Evolutionary conservation across 2,329 filamentous ascomycete species (phyloP).

Genomic region (Ophiostoma quercus): DNA sequence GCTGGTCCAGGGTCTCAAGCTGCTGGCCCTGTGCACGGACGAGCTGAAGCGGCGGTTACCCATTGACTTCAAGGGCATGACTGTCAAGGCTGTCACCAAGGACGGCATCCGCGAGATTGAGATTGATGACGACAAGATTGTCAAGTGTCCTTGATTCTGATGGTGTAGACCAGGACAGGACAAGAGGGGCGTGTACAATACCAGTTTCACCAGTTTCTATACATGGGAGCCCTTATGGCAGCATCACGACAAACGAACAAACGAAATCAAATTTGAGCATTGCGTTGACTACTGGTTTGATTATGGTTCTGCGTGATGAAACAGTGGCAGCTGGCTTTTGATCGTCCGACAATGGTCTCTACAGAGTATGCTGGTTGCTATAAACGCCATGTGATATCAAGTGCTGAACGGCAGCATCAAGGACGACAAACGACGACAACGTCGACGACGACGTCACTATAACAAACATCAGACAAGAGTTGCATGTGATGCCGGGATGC

Average conservation of each 20-base stretch:
- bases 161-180: background rate
- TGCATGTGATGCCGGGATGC: no score
- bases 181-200: background rate
- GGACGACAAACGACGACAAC: no score
- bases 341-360: background rate
- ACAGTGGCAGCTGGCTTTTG: background rate
- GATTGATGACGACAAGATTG: slow-evolving; percentile 74
- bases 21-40: slow-evolving; percentile 90
- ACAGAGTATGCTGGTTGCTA: background rate
- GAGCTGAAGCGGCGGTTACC: slow-evolving; percentile 95
- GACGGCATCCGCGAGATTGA: slow-evolving; percentile 82
- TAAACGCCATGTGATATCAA: background rate
- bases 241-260: slow-evolving; percentile 6
- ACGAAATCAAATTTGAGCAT: slow-evolving; percentile 5
- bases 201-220: slow-evolving; percentile 4
- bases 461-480: no score
- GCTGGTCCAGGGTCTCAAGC: slow-evolving; percentile 83
- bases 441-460: no score
- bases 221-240: background rate
- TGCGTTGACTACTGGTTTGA: background rate
- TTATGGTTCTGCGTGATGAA: background rate
- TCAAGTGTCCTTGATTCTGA: slow-evolving; percentile 39
- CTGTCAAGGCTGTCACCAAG: slow-evolving; percentile 91
- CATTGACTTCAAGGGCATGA: slow-evolving; percentile 97
- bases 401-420: no score